Evolutionary conservation across 148 eudicot genomes (phyloP).

Genomic region (Chenopodium album): DNA sequence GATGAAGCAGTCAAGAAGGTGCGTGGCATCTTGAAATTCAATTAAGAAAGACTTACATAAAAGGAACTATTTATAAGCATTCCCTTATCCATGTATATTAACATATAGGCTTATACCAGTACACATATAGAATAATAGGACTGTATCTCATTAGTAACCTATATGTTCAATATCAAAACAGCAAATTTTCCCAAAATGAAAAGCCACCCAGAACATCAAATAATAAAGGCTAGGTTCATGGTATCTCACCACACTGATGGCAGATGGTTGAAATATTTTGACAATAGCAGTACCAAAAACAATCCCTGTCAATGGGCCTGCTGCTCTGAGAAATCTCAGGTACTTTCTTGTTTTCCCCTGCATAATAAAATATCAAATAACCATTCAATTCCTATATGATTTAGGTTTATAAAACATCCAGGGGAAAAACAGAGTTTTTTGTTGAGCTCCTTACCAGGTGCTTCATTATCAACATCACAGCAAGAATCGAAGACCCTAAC

Average conservation of each 20-base stretch:
- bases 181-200: neutral
- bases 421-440: neutral
- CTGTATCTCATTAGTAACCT: neutral
- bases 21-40: neutral
- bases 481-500: constrained; percentile 75
- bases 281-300: constrained; percentile 77
- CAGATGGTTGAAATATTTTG: constrained; percentile 76
- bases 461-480: constrained; percentile 77
- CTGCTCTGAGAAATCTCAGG: constrained; percentile 73
- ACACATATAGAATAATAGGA: neutral
- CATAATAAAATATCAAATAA: constrained; percentile 12
- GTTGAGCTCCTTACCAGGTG: constrained; percentile 60
- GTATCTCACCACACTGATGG: constrained; percentile 84
- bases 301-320: constrained; percentile 93
- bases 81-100: neutral
- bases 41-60: neutral
- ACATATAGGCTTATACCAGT: neutral
- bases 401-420: neutral
- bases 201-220: neutral
- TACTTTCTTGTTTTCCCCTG: constrained; percentile 80
- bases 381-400: neutral
- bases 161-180: neutral
- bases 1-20: neutral
- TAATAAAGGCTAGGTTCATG: constrained; percentile 7
- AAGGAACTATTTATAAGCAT: neutral